A percentile compares a stretch with the other conserved stretches of the same genome.
Evolutionary conservation across 805 yeast genomes (phyloP).

Genomic region (Metschnikowia matae): DNA sequence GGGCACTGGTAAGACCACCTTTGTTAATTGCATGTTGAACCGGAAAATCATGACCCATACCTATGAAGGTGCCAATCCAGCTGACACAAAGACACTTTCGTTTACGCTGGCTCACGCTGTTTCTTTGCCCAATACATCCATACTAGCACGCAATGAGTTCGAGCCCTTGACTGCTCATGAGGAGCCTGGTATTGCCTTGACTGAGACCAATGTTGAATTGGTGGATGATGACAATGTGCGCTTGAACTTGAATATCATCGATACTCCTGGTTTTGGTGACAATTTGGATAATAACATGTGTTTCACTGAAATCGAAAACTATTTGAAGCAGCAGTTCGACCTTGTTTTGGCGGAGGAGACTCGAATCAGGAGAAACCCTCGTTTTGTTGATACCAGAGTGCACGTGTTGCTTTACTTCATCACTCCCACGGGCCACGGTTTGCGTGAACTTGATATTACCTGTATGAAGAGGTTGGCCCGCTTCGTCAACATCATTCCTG

Average conservation of each 20-base stretch:
- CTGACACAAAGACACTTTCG: slow-evolving; percentile 48
- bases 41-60: slow-evolving; percentile 59
- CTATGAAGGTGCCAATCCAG: slow-evolving; percentile 32
- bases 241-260: slow-evolving; percentile 55
- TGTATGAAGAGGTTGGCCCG: slow-evolving; percentile 66
- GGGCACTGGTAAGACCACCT: slow-evolving; percentile 77
- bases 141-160: slow-evolving; percentile 53
- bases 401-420: slow-evolving; percentile 77
- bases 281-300: slow-evolving; percentile 67
- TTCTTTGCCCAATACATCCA: slow-evolving; percentile 49
- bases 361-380: slow-evolving; percentile 79
- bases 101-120: slow-evolving; percentile 58
- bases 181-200: slow-evolving; percentile 75
- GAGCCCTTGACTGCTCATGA: slow-evolving; percentile 56
- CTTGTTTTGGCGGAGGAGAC: slow-evolving; percentile 82
- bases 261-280: slow-evolving; percentile 78
- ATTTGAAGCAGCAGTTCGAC: slow-evolving; percentile 73
- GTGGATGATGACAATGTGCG: slow-evolving; percentile 56
- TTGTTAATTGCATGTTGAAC: slow-evolving; percentile 63
- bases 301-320: slow-evolving; percentile 59
- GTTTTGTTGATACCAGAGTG: slow-evolving; percentile 72
- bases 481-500: slow-evolving; percentile 79
- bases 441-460: slow-evolving; percentile 69
- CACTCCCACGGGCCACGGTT: slow-evolving; percentile 75
- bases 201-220: slow-evolving; percentile 60